phyloP scores from a whole-genome alignment of 352 stramenopile species.

The Phytophthora capsici region DNA sequence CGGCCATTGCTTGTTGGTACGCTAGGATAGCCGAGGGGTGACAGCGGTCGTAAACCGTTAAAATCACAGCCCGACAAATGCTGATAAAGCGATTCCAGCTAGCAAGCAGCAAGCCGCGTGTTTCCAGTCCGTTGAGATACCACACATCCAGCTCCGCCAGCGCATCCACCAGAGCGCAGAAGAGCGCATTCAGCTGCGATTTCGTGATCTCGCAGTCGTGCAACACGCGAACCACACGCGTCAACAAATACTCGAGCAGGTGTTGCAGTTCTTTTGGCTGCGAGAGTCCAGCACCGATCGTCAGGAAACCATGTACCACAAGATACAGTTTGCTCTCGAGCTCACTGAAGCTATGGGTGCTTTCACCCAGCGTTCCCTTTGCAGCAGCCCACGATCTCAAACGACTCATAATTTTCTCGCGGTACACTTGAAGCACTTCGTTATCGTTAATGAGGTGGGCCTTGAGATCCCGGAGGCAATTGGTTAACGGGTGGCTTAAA shows the following conservation, averaged over 20 bases:
- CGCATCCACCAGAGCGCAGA: constrained; percentile 74
- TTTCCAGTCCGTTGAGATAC: constrained; percentile 76
- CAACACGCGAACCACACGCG: constrained; percentile 63
- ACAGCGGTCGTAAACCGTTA: constrained; percentile 62
- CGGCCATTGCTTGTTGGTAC: constrained; percentile 14
- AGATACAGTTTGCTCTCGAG: constrained; percentile 66
- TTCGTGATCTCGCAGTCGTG: constrained; percentile 59
- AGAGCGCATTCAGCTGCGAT: constrained; percentile 58
- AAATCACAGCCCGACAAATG: constrained; percentile 55
- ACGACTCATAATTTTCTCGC: constrained; percentile 47
- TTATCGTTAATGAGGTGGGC: constrained; percentile 78
- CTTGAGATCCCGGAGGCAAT: constrained; percentile 76
- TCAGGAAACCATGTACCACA: constrained; percentile 70
- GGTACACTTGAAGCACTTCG: constrained; percentile 62
- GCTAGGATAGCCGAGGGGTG: constrained; percentile 22
- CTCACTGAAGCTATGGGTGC: constrained; percentile 25
- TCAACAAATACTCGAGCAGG: constrained; percentile 66
- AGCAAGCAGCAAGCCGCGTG: constrained; percentile 54
- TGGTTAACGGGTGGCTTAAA: constrained; percentile 65
- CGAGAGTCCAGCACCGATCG: constrained; percentile 75
- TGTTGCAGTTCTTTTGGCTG: constrained; percentile 82
- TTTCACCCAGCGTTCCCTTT: constrained; percentile 20
- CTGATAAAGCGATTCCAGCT: constrained; percentile 82
- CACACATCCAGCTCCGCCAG: constrained; percentile 69
- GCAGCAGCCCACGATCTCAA: constrained; percentile 29